Base-by-base conservation (phyloP, 2,329 filamentous ascomycete genomes). In the Talaromyces sp. region DNA sequence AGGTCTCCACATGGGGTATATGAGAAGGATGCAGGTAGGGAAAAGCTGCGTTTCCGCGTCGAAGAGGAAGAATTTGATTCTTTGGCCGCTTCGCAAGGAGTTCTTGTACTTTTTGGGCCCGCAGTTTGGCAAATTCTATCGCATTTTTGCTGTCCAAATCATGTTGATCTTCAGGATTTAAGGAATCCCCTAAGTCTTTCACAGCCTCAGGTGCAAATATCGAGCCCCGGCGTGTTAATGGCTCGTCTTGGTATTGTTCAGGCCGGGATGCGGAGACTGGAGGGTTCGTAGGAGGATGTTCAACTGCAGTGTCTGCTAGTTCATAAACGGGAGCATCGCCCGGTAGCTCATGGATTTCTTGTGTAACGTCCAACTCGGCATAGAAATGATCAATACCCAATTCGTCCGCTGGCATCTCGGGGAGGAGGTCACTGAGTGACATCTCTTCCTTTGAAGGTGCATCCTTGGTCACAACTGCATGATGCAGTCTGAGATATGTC, bases 401-500 rank as follows among this genome's bases (percentile, higher is more conserved):
- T 17, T 60, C 73, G 65, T 63, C 62, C n/a, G 60, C 64, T 41
- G 68, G 59, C 55, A 76, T 68, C 60, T 76, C 73, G n/a, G 72
- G 68, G 3, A 75, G 63, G 41, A 70, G 65, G 8, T 63, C 65
- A 27, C 65, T 58, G 8, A 68, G 63, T 14, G 69, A 68, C 19
- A 64, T 51, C 17, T 61, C 58, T 21, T 77, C 74, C 55, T 69
- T 74, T 7, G 63, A 57, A 0, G 73, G 73, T 1, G 72, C 65
- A 55, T 80, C 76, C 61, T 80, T 73, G 0, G 82, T 86, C 38
- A 85, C 70, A 17, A 86, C 67, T 31, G 77, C 73, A 71, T 86
- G 82, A 60, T 86, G 81, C 27, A 84, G 75, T 46, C 84, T 77
- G 11, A 87, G 68, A 66, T 84, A 84, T 2, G 77, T 81, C 65